A percentile compares a stretch with the other conserved stretches of the same genome.
Conservation (phyloP, 768 basidiomycete species). For the Hygrocybe coccinea region DNA sequence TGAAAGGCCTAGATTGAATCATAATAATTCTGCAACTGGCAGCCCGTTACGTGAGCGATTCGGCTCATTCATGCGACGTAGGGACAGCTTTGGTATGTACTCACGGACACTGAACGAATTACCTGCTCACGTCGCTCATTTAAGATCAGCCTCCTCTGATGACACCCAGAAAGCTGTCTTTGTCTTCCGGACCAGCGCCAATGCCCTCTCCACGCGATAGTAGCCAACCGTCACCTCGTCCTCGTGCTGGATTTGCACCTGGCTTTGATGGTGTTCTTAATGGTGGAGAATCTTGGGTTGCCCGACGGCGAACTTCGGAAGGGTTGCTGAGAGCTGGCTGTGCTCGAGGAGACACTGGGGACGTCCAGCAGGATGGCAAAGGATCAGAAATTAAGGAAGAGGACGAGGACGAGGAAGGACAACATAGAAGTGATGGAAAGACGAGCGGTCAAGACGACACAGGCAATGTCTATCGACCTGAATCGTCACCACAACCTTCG, state of each 20-base stretch:
- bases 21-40: slow-evolving; percentile 43
- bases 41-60: slow-evolving; percentile 68
- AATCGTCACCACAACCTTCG: not conserved
- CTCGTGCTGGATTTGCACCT: slow-evolving; percentile 51
- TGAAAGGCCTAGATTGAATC: slow-evolving; percentile 57
- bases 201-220: slow-evolving; percentile 54
- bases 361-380: slow-evolving; percentile 39
- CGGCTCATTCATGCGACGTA: slow-evolving; percentile 49
- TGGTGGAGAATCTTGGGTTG: slow-evolving; percentile 63
- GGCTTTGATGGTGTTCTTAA: slow-evolving; percentile 72
- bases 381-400: slow-evolving; percentile 55
- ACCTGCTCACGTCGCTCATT: slow-evolving; percentile 16
- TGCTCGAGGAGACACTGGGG: slow-evolving; percentile 31
- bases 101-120: slow-evolving; percentile 1
- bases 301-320: slow-evolving; percentile 60
- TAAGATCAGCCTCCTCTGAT: slow-evolving; percentile 55
- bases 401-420: slow-evolving; percentile 38
- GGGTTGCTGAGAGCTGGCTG: slow-evolving; percentile 41
- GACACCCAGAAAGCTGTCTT: slow-evolving; percentile 65
- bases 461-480: not conserved
- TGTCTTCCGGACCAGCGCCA: slow-evolving; percentile 57
- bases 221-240: slow-evolving; percentile 61
- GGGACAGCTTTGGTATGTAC: slow-evolving; percentile 62
- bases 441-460: slow-evolving; percentile 4
- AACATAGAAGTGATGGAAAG: slow-evolving; percentile 10